Percentiles rank a stretch among this genome's conserved stretches.
These are phyloP conservation scores for Leccinum variicolor DNA, from an alignment of 768 basidiomycete species.

Conservation along the genomic window DNA sequence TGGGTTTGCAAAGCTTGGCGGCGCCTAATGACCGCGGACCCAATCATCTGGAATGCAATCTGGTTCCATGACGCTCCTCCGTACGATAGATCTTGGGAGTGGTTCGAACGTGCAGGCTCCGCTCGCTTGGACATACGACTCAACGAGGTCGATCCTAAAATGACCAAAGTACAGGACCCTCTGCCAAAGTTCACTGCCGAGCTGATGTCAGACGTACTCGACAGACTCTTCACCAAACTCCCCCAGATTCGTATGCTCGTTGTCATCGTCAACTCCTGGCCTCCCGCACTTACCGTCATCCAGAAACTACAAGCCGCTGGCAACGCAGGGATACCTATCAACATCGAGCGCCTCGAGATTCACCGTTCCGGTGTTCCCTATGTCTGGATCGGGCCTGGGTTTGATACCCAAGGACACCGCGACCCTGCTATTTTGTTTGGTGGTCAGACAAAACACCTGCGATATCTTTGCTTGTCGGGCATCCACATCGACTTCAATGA, in stretches of 20 bases:
- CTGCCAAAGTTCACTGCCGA: constrained; percentile 35
- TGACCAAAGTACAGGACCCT: constrained; percentile 24
- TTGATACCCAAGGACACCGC: constrained; percentile 32
- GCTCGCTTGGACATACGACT: constrained; percentile 62
- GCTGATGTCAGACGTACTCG: constrained; percentile 47
- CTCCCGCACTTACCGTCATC: constrained; percentile 48
- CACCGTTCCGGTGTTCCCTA: constrained; percentile 53
- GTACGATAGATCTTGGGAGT: constrained; percentile 50
- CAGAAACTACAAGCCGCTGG: constrained; percentile 43
- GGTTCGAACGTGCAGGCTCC: constrained; percentile 54
- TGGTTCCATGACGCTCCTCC: constrained; percentile 55
- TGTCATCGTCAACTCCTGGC: constrained; percentile 54
- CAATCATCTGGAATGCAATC: constrained; percentile 61
- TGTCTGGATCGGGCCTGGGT: constrained; percentile 42
- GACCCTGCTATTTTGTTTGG: constrained; percentile 49
- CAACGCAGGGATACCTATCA: constrained; percentile 33
- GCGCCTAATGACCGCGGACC: constrained; percentile 42
- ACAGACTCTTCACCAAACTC: constrained; percentile 49
- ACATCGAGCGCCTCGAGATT: constrained; percentile 62
- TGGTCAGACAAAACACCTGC: constrained; percentile 41
- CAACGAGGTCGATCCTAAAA: constrained; percentile 36
- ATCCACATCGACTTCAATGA: constrained; percentile 59
- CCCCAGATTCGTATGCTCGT: constrained; percentile 58
- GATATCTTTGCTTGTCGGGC: constrained; percentile 53
- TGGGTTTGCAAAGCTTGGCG: constrained; percentile 62